Evolutionary conservation across 2,329 filamentous ascomycete species (phyloP).

Genomic region (Paracoccidioides brasiliensis): DNA sequence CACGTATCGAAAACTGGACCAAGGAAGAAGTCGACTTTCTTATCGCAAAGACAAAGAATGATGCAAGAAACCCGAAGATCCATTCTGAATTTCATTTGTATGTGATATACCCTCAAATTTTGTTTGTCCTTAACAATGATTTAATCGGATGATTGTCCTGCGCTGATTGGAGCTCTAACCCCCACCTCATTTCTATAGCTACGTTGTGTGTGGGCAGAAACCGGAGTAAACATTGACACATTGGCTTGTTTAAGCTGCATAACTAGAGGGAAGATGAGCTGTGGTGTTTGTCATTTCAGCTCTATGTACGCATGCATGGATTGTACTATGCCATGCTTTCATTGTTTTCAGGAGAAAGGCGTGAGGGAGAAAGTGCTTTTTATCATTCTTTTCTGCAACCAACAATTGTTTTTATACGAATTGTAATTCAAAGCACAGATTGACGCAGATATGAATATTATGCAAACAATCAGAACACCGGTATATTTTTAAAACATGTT

Average conservation of each 20-base stretch:
- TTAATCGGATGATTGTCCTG: background rate
- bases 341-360: background rate
- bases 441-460: no score
- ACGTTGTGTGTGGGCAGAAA: conserved; percentile 5
- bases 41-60: conserved; percentile 2
- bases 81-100: conserved; percentile 3
- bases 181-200: background rate
- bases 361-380: background rate
- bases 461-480: no score
- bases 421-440: no score
- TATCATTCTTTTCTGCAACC: background rate
- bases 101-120: background rate
- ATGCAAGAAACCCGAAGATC: conserved; percentile 2
- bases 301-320: background rate
- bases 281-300: background rate
- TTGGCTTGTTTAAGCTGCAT: background rate
- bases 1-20: conserved; percentile 4
- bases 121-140: background rate
- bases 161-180: background rate
- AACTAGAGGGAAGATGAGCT: background rate
- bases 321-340: background rate
- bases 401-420: no score
- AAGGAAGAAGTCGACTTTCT: background rate
- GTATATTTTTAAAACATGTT: no score
- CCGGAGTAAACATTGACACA: background rate